phyloP scores from a whole-genome alignment of 495 filamentous ascomycete species.

The Aspergillus leporis region DNA sequence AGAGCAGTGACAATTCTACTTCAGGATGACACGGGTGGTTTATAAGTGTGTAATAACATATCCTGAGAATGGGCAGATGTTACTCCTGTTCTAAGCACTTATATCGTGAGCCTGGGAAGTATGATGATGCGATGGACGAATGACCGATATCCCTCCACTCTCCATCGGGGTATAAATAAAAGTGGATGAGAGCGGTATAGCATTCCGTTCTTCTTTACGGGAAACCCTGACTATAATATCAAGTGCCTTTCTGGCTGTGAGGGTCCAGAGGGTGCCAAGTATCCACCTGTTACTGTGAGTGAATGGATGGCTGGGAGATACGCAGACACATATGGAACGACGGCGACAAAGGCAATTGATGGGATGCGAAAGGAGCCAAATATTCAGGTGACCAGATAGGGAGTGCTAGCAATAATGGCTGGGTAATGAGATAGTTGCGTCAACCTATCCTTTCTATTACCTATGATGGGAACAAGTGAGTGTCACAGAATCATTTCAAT shows the following conservation, averaged over 20 bases:
- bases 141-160: slow-evolving; percentile 28
- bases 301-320: slow-evolving; percentile 28
- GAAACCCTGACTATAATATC: slow-evolving; percentile 24
- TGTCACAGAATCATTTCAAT: too few species aligned
- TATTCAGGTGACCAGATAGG: not conserved
- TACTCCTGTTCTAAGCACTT: slow-evolving; percentile 34
- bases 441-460: too few species aligned
- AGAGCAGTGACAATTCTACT: slow-evolving; percentile 49
- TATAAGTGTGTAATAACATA: slow-evolving; percentile 43
- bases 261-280: slow-evolving; percentile 17
- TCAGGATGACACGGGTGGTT: slow-evolving; percentile 37
- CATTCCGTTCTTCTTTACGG: slow-evolving; percentile 33
- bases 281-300: slow-evolving; percentile 27
- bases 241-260: slow-evolving; percentile 26
- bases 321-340: slow-evolving; percentile 26
- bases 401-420: too few species aligned
- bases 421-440: too few species aligned
- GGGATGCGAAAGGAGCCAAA: slow-evolving; percentile 6
- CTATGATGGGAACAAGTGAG: too few species aligned
- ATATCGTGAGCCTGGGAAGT: slow-evolving; percentile 52
- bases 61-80: slow-evolving; percentile 33
- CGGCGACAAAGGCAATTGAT: slow-evolving; percentile 11
- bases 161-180: slow-evolving; percentile 35
- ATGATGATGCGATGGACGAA: slow-evolving; percentile 38
- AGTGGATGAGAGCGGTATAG: slow-evolving; percentile 27